Conservation (phyloP, 805 yeast genomes). For the Cyberlindnera euphorbiae region DNA sequence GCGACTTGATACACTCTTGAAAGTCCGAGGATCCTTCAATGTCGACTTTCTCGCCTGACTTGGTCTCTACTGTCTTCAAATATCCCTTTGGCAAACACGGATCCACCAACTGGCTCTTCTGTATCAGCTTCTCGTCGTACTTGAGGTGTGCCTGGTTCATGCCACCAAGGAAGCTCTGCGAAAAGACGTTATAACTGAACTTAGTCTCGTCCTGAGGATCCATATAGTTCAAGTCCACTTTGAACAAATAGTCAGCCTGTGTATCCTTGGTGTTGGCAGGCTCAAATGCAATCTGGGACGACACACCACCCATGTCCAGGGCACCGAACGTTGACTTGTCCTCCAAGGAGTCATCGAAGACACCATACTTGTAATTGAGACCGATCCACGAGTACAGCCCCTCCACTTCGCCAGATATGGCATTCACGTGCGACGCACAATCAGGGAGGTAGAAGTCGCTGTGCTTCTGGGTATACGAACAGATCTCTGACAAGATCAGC, state of each 20-base stretch:
- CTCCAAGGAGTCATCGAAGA: conserved; percentile 31
- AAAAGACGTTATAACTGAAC: conserved; percentile 39
- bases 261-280: conserved; percentile 35
- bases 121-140: conserved; percentile 36
- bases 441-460: conserved; percentile 56
- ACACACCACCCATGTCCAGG: conserved; percentile 99
- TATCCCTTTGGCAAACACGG: conserved; percentile 56
- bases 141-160: conserved; percentile 48
- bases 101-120: conserved; percentile 29
- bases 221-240: conserved; percentile 37
- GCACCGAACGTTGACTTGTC: conserved; percentile 56
- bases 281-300: conserved; percentile 69
- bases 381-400: conserved; percentile 68
- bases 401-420: conserved; percentile 61
- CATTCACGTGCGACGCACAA: conserved; percentile 53
- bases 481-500: conserved; percentile 41
- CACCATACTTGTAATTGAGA: conserved; percentile 48
- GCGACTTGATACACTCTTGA: conserved; percentile 39
- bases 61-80: conserved; percentile 14
- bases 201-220: conserved; percentile 23
- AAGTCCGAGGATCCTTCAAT: conserved; percentile 52
- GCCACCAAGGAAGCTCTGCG: conserved; percentile 60
- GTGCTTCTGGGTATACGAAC: conserved; percentile 42
- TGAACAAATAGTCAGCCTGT: conserved; percentile 41
- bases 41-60: conserved; percentile 16